Evolutionary conservation across 805 yeast species (phyloP).

Genomic region (Candida palmyrensis): DNA sequence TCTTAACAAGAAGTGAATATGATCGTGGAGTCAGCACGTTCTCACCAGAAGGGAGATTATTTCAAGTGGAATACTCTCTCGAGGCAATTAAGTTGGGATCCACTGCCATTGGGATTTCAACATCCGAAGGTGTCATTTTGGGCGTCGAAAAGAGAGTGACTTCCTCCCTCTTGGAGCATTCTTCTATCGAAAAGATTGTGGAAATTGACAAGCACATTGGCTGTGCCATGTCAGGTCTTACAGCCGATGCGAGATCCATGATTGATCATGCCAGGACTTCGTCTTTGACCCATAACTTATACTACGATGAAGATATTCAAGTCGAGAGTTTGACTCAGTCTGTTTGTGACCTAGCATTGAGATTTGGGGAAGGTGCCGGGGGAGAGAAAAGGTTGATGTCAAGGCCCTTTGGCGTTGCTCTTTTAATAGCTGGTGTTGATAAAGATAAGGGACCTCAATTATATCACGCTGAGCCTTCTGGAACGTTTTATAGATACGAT

Average conservation of each 20-base stretch:
- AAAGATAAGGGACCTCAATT: conserved; percentile 92
- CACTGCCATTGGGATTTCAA: conserved; percentile 94
- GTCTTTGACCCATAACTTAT: conserved; percentile 79
- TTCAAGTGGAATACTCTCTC: conserved; percentile 95
- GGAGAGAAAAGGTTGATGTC: conserved; percentile 96
- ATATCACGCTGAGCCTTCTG: conserved; percentile 98
- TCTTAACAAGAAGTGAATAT: conserved; percentile 97
- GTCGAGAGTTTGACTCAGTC: conserved; percentile 94
- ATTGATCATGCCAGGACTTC: conserved; percentile 96
- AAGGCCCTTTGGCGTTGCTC: conserved; percentile 98
- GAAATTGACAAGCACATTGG: conserved; percentile 94
- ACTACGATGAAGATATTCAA: conserved; percentile 87
- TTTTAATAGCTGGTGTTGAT: conserved; percentile 92
- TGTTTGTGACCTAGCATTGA: conserved; percentile 92
- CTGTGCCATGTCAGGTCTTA: conserved; percentile 97
- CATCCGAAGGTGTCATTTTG: conserved; percentile 90
- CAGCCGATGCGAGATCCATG: conserved; percentile 98
- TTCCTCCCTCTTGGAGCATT: conserved; percentile 82
- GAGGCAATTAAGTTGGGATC: conserved; percentile 98
- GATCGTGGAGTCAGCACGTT: conserved; percentile 98
- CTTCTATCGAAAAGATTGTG: conserved; percentile 92
- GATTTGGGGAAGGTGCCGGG: conserved; percentile 96
- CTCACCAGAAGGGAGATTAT: conserved; percentile 97
- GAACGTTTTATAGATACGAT: conserved; percentile 94
- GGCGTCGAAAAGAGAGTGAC: conserved; percentile 98